Percentiles rank a stretch among this genome's conserved stretches.
These are phyloP conservation scores for Arctostaphylos glauca DNA, from an alignment of 148 eudicot species.

Conservation along the genomic window DNA sequence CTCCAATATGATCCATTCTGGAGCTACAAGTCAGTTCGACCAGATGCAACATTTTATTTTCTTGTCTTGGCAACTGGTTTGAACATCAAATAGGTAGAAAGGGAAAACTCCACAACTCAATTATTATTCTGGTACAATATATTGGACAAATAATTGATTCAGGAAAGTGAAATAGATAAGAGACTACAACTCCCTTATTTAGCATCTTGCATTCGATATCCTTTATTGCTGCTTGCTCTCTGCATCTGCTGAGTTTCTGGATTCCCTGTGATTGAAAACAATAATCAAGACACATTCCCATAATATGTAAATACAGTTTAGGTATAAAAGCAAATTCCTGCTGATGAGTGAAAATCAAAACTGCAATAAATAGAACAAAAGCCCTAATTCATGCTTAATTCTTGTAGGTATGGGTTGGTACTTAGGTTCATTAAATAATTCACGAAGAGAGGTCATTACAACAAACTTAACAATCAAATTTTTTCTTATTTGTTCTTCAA, in stretches of 20 bases:
- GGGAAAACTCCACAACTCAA: not conserved
- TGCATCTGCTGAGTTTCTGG: not conserved
- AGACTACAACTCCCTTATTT: not conserved
- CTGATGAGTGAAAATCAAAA: not conserved
- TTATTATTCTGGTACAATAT: not conserved
- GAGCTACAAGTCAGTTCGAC: not conserved
- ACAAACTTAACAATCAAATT: not conserved
- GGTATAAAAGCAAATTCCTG: too few species aligned
- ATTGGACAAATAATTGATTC: not conserved
- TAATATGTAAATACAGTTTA: not conserved
- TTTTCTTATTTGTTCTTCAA: not conserved
- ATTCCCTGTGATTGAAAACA: not conserved
- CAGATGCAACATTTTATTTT: not conserved
- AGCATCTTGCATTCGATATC: not conserved
- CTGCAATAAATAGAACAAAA: not conserved
- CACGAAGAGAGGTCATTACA: not conserved
- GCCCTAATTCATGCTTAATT: not conserved
- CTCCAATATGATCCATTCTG: not conserved
- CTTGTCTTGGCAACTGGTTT: constrained; percentile 1
- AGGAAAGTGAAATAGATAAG: not conserved
- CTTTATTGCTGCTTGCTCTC: constrained; percentile 4
- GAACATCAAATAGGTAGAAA: not conserved
- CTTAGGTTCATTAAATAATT: not conserved
- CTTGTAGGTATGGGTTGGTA: not conserved
- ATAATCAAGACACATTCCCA: not conserved